These are phyloP conservation scores for Lotmaria passim DNA, from an alignment of 208 protist species.

Conservation along the genomic window DNA sequence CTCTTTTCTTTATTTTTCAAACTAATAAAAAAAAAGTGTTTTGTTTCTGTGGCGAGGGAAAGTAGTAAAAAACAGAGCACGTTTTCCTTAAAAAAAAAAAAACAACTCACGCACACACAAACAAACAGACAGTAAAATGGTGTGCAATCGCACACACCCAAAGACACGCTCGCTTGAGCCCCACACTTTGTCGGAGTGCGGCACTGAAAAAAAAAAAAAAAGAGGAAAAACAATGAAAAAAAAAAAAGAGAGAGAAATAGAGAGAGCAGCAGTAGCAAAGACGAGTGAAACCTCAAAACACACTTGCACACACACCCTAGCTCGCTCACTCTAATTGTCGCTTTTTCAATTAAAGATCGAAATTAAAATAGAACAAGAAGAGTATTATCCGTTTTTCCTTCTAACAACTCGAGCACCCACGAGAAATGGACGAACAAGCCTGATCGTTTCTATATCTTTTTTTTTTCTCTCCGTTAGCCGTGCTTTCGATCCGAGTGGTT, in stretches of 20 bases:
- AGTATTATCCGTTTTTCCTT: slow-evolving; percentile 15
- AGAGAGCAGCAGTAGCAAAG: background rate
- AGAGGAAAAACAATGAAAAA: background rate
- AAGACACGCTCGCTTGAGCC: too few species aligned
- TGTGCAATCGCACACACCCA: too few species aligned
- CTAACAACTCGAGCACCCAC: slow-evolving; percentile 7
- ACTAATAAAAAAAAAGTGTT: background rate
- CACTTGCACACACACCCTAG: too few species aligned
- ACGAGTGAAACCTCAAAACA: background rate
- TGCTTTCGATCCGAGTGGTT: too few species aligned
- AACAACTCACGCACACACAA: background rate
- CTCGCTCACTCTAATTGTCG: too few species aligned
- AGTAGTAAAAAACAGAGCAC: background rate
- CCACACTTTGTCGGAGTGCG: background rate
- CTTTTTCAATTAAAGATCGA: too few species aligned
- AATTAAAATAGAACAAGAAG: background rate
- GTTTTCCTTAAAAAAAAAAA: background rate
- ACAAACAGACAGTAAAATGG: background rate
- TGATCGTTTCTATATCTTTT: background rate
- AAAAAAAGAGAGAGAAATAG: background rate
- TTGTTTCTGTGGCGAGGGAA: background rate
- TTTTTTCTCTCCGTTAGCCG: slow-evolving; percentile 1
- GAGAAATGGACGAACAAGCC: background rate
- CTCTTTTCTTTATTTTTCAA: background rate
- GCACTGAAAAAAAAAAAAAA: background rate